phyloP scores from a whole-genome alignment of 108 stramenopile species.

The Nitzschia inconspicua region DNA sequence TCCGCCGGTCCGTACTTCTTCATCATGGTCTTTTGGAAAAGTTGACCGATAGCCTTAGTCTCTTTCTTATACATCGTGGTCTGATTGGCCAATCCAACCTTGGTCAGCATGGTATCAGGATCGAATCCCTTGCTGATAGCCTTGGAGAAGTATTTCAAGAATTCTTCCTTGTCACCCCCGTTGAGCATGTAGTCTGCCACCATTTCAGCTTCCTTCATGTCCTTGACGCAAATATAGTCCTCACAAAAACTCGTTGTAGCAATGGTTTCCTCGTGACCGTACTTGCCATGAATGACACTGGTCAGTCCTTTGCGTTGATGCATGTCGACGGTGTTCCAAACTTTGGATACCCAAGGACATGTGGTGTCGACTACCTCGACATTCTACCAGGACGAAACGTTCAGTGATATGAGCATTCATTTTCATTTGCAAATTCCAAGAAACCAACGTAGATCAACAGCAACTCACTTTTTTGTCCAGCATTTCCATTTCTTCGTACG shows the following conservation, averaged over 20 bases:
- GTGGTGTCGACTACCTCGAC: conserved; percentile 96
- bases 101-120: conserved; percentile 90
- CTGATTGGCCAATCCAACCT: conserved; percentile 96
- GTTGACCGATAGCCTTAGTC: conserved; percentile 91
- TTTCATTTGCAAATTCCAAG: no score
- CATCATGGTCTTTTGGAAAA: conserved; percentile 90
- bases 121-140: conserved; percentile 92
- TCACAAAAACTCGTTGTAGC: conserved; percentile 92
- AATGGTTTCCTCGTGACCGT: conserved; percentile 93
- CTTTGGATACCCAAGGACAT: conserved; percentile 98
- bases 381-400: no score
- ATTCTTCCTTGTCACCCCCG: conserved; percentile 81
- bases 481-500: conserved; percentile 89
- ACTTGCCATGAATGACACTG: conserved; percentile 94
- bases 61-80: conserved; percentile 99
- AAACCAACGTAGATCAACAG: background rate
- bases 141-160: conserved; percentile 86
- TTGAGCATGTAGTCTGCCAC: conserved; percentile 91
- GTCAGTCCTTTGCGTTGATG: conserved; percentile 87
- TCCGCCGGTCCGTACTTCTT: conserved; percentile 85
- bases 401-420: no score
- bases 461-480: conserved; percentile 52
- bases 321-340: conserved; percentile 95
- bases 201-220: conserved; percentile 94
- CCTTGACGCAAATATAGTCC: conserved; percentile 93